Evolutionary conservation across 73 alveolate species (phyloP).

Genomic region (Urostyla sp.): DNA sequence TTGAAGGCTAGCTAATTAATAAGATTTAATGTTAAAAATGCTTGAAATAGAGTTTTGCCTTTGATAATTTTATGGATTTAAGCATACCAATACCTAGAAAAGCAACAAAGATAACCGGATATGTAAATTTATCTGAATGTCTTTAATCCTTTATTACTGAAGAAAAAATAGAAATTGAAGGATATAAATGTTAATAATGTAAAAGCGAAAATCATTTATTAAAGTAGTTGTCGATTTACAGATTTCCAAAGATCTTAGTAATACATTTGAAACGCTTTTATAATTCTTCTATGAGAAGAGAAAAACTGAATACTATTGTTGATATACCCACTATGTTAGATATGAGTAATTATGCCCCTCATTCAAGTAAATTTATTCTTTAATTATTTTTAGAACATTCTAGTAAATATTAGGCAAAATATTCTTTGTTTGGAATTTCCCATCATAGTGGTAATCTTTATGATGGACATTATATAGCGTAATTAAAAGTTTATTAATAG

Average conservation of each 20-base stretch:
- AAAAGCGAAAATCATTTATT: slow-evolving; percentile 46
- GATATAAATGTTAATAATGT: slow-evolving; percentile 71
- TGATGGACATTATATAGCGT: slow-evolving; percentile 71
- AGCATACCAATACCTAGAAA: slow-evolving; percentile 32
- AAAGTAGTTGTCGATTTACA: slow-evolving; percentile 62
- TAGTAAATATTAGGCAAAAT: neutral
- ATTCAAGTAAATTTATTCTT: neutral
- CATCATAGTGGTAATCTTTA: slow-evolving; percentile 63
- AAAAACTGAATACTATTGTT: slow-evolving; percentile 61
- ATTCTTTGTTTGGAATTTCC: slow-evolving; percentile 50
- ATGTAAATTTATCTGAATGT: neutral
- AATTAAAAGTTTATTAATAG: neutral
- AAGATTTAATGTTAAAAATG: slow-evolving; percentile 67
- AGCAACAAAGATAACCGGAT: neutral
- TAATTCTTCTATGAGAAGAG: slow-evolving; percentile 64
- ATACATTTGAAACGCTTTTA: slow-evolving; percentile 76
- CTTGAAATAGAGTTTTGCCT: slow-evolving; percentile 61
- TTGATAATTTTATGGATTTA: slow-evolving; percentile 74
- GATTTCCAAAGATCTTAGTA: slow-evolving; percentile 72
- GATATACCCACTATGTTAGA: slow-evolving; percentile 44
- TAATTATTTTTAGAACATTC: neutral
- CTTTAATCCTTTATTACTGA: slow-evolving; percentile 1
- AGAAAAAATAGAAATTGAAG: slow-evolving; percentile 24
- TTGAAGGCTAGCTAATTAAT: slow-evolving; percentile 76
- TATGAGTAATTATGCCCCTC: neutral